Conservation (phyloP, 2,329 filamentous ascomycete genomes). For the Karstenula rhodostoma region DNA sequence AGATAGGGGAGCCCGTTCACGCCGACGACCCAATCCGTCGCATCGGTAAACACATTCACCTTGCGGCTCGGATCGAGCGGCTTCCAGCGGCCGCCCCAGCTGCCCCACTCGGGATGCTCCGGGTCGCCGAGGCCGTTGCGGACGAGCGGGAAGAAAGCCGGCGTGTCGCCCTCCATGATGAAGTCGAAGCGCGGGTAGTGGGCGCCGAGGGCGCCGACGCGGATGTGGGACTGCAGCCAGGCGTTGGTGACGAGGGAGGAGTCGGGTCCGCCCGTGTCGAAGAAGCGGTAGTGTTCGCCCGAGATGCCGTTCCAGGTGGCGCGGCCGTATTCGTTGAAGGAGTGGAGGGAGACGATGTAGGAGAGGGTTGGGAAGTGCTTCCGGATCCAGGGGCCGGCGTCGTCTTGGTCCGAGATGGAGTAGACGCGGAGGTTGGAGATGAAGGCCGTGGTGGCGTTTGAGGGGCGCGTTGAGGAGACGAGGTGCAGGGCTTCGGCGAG, state of each 20-base stretch:
- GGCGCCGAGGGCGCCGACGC: slow-evolving; percentile 53
- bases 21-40: slow-evolving; percentile 36
- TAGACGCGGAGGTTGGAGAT: slow-evolving; percentile 40
- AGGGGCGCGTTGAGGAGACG: slow-evolving; percentile 31
- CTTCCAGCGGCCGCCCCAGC: slow-evolving; percentile 56
- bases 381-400: slow-evolving; percentile 62
- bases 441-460: slow-evolving; percentile 15
- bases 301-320: slow-evolving; percentile 63
- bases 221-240: slow-evolving; percentile 61
- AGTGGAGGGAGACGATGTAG: slow-evolving; percentile 62
- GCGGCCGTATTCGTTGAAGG: slow-evolving; percentile 59
- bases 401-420: slow-evolving; percentile 65
- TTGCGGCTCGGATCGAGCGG: background rate
- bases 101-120: slow-evolving; percentile 55
- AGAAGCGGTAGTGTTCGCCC: slow-evolving; percentile 44
- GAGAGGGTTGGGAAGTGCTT: slow-evolving; percentile 59
- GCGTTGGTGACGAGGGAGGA: slow-evolving; percentile 53
- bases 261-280: slow-evolving; percentile 55
- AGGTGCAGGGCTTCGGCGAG: slow-evolving; percentile 56
- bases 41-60: slow-evolving; percentile 30
- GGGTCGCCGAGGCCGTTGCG: slow-evolving; percentile 54
- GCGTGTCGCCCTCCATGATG: slow-evolving; percentile 61
- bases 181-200: slow-evolving; percentile 53
- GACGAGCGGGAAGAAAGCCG: slow-evolving; percentile 53
- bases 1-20: slow-evolving; percentile 33